These are phyloP conservation scores for Talaromyces sp. DNA, from an alignment of 2,329 filamentous ascomycete species.

Conservation along the genomic window DNA sequence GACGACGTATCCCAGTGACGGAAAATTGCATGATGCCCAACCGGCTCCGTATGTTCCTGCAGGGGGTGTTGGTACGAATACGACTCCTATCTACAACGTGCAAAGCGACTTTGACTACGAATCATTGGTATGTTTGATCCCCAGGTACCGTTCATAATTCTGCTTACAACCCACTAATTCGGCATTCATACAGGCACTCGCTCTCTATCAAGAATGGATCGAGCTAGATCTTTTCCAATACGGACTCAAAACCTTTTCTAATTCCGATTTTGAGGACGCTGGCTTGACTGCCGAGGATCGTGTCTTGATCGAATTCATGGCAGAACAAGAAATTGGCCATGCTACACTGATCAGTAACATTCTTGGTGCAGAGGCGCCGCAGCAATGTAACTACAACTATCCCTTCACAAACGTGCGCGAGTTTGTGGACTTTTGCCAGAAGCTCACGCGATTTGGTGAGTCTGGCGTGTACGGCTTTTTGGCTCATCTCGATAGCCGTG, in stretches of 20 bases:
- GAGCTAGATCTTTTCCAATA: constrained; percentile 80
- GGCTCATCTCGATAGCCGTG: constrained; percentile 70
- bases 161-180: background rate
- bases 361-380: constrained; percentile 64
- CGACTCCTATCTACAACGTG: constrained; percentile 69
- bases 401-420: constrained; percentile 71
- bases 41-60: constrained; percentile 70
- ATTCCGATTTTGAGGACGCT: constrained; percentile 64
- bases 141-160: background rate
- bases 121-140: constrained; percentile 52
- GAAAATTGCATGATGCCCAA: constrained; percentile 62
- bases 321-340: constrained; percentile 72
- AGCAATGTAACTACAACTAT: constrained; percentile 78
- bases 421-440: constrained; percentile 80
- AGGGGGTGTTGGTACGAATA: constrained; percentile 73
- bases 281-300: constrained; percentile 68
- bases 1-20: constrained; percentile 69
- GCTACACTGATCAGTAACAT: constrained; percentile 75
- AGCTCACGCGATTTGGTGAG: constrained; percentile 78
- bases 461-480: constrained; percentile 78
- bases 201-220: constrained; percentile 78
- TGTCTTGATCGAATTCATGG: constrained; percentile 72
- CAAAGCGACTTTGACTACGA: constrained; percentile 81
- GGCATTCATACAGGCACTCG: constrained; percentile 51
- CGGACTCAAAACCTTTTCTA: constrained; percentile 66